Evolutionary conservation across 768 basidiomycete species (phyloP).

Genomic region (Lactarius quietus): DNA sequence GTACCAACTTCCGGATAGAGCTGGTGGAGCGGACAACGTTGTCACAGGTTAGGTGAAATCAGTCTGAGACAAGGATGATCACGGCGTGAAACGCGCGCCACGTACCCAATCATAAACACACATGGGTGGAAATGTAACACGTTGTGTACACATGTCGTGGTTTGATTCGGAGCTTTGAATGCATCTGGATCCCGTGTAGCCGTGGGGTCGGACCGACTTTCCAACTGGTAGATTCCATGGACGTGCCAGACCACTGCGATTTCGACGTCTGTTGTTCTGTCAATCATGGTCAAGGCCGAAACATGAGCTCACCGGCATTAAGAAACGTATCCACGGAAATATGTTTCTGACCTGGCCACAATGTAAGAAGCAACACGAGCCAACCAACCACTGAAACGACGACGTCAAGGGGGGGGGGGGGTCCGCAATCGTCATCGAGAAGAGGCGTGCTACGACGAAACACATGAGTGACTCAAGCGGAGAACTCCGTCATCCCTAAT

Average conservation of each 20-base stretch:
- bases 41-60: neutral
- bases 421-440: neutral
- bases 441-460: neutral
- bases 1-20: neutral
- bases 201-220: neutral
- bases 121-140: neutral
- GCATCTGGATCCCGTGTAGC: neutral
- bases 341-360: neutral
- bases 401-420: neutral
- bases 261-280: neutral
- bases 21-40: neutral
- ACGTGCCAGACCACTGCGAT: neutral
- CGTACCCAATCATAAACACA: neutral
- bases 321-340: neutral
- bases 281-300: neutral
- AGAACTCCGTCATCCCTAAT: neutral
- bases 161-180: neutral
- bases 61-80: neutral
- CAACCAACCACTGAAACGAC: neutral
- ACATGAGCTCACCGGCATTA: neutral
- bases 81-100: neutral
- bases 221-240: neutral
- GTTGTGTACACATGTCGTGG: neutral
- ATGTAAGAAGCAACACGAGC: neutral
- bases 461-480: neutral